These are phyloP conservation scores for Firmiana major DNA, from an alignment of 345 rosid species.

Conservation along the genomic window DNA sequence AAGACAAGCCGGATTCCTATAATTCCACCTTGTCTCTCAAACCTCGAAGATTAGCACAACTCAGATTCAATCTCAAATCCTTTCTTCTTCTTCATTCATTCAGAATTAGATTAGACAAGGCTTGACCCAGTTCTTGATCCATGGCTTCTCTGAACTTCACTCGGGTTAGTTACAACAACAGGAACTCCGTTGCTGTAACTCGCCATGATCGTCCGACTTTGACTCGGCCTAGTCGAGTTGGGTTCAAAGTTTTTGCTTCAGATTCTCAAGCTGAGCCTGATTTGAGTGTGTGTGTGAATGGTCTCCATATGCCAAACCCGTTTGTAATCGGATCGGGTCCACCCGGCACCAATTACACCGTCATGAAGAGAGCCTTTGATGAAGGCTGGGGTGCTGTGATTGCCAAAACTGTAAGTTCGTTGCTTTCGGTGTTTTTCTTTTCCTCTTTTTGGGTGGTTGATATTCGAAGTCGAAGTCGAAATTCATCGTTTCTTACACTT, in stretches of 20 bases:
- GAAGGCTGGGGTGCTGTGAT: constrained; percentile 99
- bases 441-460: no score
- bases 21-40: not conserved
- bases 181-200: constrained; percentile 26
- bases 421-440: not conserved
- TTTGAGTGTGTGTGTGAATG: constrained; percentile 83
- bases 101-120: not conserved
- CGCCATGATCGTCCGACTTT: constrained; percentile 21
- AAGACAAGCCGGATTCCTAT: not conserved
- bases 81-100: not conserved
- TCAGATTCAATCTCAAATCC: constrained; percentile 20
- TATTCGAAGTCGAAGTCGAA: not conserved
- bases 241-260: constrained; percentile 50
- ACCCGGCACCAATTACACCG: constrained; percentile 95
- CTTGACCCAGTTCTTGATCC: not conserved
- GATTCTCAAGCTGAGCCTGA: constrained; percentile 55
- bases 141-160: constrained; percentile 61
- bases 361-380: constrained; percentile 94
- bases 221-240: constrained; percentile 39
- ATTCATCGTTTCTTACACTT: not conserved
- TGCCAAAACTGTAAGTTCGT: constrained; percentile 78
- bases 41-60: not conserved
- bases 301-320: constrained; percentile 83
- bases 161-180: constrained; percentile 36
- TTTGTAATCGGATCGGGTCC: constrained; percentile 98